phyloP scores from a whole-genome alignment of 805 yeast genomes.

The Yamadazyma scolyti region DNA sequence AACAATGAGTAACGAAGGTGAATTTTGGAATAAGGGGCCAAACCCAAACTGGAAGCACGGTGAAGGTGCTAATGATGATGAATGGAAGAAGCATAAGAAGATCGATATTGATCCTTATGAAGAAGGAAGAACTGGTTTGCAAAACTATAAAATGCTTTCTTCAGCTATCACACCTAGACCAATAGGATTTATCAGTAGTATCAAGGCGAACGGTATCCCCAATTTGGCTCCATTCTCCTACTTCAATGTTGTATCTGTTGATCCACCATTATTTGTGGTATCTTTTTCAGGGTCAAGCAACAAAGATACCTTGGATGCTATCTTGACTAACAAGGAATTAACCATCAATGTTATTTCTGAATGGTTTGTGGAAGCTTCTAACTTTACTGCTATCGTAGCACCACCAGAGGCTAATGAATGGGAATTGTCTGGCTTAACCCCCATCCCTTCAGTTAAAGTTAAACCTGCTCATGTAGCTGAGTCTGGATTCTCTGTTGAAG shows the following conservation, averaged over 20 bases:
- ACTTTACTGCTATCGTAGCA: constrained; percentile 43
- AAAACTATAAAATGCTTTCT: constrained; percentile 50
- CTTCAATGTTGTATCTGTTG: constrained; percentile 43
- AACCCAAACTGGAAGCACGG: constrained; percentile 40
- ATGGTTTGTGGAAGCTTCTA: constrained; percentile 65
- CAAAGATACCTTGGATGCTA: constrained; percentile 51
- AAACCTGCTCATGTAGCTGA: constrained; percentile 58
- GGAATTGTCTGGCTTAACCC: constrained; percentile 52
- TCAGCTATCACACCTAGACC: constrained; percentile 59
- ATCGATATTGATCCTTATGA: constrained; percentile 47
- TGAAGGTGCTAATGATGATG: constrained; percentile 40
- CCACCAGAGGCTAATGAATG: constrained; percentile 55
- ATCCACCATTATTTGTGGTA: constrained; percentile 57
- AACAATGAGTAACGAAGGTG: too few species aligned
- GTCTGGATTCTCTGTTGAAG: constrained; percentile 57
- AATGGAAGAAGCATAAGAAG: constrained; percentile 39
- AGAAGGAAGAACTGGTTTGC: constrained; percentile 33
- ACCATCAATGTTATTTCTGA: constrained; percentile 57
- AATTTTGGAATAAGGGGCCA: constrained; percentile 13
- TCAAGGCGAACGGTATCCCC: constrained; percentile 35
- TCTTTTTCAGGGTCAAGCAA: constrained; percentile 40
- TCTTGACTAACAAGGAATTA: constrained; percentile 49
- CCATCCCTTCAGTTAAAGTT: constrained; percentile 40
- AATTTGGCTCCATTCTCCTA: constrained; percentile 64
- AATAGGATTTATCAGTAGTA: constrained; percentile 53